A percentile compares a stretch with the other conserved stretches of the same genome.
Evolutionary conservation across 23 red algal genomes (phyloP).

Genomic region (Gracilaria gracilis): DNA sequence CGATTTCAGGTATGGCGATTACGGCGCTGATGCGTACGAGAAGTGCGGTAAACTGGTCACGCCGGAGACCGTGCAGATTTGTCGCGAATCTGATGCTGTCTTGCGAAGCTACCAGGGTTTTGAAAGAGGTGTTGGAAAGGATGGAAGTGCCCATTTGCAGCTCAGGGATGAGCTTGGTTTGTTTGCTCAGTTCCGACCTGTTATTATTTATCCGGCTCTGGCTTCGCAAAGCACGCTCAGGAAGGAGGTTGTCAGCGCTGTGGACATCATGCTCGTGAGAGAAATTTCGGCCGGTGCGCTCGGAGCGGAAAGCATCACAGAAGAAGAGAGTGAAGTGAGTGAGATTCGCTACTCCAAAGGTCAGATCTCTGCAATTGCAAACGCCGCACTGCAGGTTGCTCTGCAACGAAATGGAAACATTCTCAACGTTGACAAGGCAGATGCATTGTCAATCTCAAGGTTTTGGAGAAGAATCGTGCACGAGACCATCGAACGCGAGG

Average conservation of each 20-base stretch:
- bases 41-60: constrained; percentile 69
- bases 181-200: constrained; percentile 92
- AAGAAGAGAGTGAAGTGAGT: constrained; percentile 50
- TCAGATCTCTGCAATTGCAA: constrained; percentile 65
- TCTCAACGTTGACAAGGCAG: constrained; percentile 91
- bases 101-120: constrained; percentile 80
- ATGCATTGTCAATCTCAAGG: constrained; percentile 80
- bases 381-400: constrained; percentile 66
- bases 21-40: constrained; percentile 57
- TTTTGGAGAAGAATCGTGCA: constrained; percentile 89
- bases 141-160: constrained; percentile 70
- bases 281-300: constrained; percentile 87
- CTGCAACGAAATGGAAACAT: constrained; percentile 73
- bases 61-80: constrained; percentile 75
- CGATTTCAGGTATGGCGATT: constrained; percentile 64
- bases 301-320: constrained; percentile 28
- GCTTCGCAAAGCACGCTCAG: constrained; percentile 51
- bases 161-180: constrained; percentile 78
- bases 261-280: constrained; percentile 87
- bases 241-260: constrained; percentile 66
- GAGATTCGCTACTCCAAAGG: constrained; percentile 67
- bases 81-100: constrained; percentile 83
- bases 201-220: constrained; percentile 77
- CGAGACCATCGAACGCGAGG: constrained; percentile 64
- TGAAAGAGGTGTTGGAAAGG: constrained; percentile 33